Evolutionary conservation across 2,329 filamentous ascomycete genomes (phyloP).

Genomic region (Penicillium sp.): DNA sequence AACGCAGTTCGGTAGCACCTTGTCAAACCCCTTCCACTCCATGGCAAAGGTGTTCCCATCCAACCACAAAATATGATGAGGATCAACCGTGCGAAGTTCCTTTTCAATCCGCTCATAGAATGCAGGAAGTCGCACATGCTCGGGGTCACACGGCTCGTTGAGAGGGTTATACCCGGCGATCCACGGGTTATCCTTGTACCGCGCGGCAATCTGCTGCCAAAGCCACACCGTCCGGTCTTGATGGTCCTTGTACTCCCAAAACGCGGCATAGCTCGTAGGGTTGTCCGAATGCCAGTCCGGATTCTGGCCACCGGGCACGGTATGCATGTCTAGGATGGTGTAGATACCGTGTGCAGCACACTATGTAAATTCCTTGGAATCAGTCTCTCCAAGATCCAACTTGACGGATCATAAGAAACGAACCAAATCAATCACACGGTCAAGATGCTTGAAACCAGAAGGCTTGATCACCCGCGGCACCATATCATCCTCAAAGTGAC

Average conservation of each 20-base stretch:
- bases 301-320: slow-evolving; percentile 53
- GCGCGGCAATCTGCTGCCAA: slow-evolving; percentile 50
- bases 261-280: slow-evolving; percentile 47
- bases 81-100: slow-evolving; percentile 49
- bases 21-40: slow-evolving; percentile 49
- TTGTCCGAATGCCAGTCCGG: slow-evolving; percentile 56
- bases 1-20: slow-evolving; percentile 47
- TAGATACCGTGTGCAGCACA: slow-evolving; percentile 53
- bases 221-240: slow-evolving; percentile 54
- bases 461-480: slow-evolving; percentile 49
- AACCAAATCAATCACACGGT: slow-evolving; percentile 49
- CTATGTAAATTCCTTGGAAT: slow-evolving; percentile 6
- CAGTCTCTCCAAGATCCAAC: neutral
- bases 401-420: slow-evolving; percentile 1
- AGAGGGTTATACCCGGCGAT: slow-evolving; percentile 57
- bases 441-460: slow-evolving; percentile 51
- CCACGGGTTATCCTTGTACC: slow-evolving; percentile 50
- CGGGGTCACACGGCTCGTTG: slow-evolving; percentile 54
- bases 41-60: slow-evolving; percentile 50
- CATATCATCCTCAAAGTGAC: slow-evolving; percentile 53
- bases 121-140: slow-evolving; percentile 47
- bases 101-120: slow-evolving; percentile 53
- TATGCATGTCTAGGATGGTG: slow-evolving; percentile 54
- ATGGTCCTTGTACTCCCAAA: slow-evolving; percentile 55
- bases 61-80: slow-evolving; percentile 49